Evolutionary conservation across 2,329 filamentous ascomycete species (phyloP).

Genomic region (Ascochyta fabae): DNA sequence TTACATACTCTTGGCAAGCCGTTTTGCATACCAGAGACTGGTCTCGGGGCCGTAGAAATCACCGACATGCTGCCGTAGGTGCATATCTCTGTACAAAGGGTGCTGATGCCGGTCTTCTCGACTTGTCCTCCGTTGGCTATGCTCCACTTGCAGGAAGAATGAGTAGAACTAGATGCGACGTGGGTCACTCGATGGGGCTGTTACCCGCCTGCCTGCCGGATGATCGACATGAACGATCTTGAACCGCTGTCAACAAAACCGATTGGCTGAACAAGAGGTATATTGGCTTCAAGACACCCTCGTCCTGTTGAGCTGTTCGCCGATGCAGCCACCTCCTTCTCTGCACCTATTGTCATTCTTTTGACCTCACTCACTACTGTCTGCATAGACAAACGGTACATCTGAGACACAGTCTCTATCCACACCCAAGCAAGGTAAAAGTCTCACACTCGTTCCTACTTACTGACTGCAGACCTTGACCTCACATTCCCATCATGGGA

Average conservation of each 20-base stretch:
- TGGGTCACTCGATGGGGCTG: not conserved
- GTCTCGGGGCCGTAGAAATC: not conserved
- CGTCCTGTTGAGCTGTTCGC: not conserved
- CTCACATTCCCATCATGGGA: slow-evolving; percentile 8
- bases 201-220: not conserved
- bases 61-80: slow-evolving; percentile 4
- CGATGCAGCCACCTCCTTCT: slow-evolving; percentile 11
- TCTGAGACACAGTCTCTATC: not conserved
- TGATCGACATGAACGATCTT: slow-evolving; percentile 1
- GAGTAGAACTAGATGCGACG: not conserved
- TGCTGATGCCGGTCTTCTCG: not conserved
- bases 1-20: not conserved
- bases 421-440: slow-evolving; percentile 3
- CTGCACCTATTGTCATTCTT: slow-evolving; percentile 5
- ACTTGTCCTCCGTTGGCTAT: not conserved
- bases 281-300: slow-evolving; percentile 4
- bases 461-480: not conserved
- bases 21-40: not conserved
- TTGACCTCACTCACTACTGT: slow-evolving; percentile 5
- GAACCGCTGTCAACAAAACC: not conserved
- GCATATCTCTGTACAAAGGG: slow-evolving; percentile 2
- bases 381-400: not conserved
- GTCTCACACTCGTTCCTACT: not conserved
- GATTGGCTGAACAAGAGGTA: not conserved
- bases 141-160: slow-evolving; percentile 8